Evolutionary conservation across 2,329 filamentous ascomycete species (phyloP).

Genomic region (Xylaria sp.): DNA sequence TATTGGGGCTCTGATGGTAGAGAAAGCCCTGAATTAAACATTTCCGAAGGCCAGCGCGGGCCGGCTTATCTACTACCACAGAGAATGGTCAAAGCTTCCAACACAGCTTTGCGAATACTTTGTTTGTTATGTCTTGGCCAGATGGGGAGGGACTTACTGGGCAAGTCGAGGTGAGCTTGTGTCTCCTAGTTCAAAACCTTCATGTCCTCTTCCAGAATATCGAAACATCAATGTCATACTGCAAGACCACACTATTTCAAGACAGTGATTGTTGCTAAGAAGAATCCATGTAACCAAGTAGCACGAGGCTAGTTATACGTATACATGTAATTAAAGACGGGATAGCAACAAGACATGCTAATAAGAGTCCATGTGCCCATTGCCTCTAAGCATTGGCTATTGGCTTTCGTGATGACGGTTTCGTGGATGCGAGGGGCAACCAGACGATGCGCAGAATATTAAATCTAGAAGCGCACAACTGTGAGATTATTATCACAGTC

Average conservation of each 20-base stretch:
- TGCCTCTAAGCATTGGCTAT: background rate
- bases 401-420: background rate
- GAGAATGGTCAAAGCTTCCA: too few relatives aligned
- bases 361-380: background rate
- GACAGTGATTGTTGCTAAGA: background rate
- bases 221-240: background rate
- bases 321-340: background rate
- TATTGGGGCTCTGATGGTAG: background rate
- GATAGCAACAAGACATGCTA: background rate
- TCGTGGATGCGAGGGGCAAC: constrained; percentile 8
- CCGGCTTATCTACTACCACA: background rate
- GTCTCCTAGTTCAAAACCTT: too few relatives aligned
- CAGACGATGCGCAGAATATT: background rate
- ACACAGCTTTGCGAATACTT: too few relatives aligned
- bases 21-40: background rate
- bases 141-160: too few relatives aligned
- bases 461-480: constrained; percentile 56
- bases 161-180: too few relatives aligned
- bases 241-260: background rate
- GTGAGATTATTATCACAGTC: constrained; percentile 57
- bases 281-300: background rate
- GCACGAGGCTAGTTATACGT: background rate
- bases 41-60: background rate
- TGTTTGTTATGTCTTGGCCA: too few relatives aligned
- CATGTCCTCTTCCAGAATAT: too few relatives aligned